phyloP scores from a whole-genome alignment of 306 rosid genomes.

The Sicyos edulis region DNA sequence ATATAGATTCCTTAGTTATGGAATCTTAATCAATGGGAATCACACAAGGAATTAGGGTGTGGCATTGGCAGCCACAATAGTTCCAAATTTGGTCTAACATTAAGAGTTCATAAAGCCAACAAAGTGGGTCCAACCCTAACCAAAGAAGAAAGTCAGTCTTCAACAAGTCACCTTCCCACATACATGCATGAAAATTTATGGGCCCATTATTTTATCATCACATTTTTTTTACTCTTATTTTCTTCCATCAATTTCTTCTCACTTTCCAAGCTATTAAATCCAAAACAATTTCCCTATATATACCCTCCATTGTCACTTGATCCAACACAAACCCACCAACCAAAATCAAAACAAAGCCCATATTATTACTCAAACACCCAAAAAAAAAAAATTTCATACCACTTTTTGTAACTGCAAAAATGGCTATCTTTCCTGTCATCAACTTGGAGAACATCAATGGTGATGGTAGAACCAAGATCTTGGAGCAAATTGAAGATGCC shows the following conservation, averaged over 20 bases:
- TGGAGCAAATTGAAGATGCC: constrained; percentile 76
- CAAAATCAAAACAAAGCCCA: background rate
- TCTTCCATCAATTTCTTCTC: background rate
- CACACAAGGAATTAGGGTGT: background rate
- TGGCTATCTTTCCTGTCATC: constrained; percentile 73
- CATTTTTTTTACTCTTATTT: background rate
- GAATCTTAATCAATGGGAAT: background rate
- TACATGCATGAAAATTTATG: constrained; percentile 11
- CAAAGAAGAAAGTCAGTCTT: background rate
- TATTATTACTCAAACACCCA: background rate
- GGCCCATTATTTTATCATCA: background rate
- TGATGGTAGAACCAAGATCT: constrained; percentile 48
- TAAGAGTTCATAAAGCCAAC: background rate
- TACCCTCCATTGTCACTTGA: background rate
- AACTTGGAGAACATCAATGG: constrained; percentile 65
- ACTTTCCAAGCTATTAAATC: background rate
- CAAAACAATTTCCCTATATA: background rate
- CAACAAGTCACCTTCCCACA: background rate
- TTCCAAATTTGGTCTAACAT: background rate
- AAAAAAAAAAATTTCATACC: background rate
- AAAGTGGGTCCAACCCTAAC: background rate
- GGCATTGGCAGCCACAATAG: background rate
- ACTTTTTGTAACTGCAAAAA: constrained; percentile 14
- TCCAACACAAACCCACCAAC: constrained; percentile 7
- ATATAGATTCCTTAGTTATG: background rate